Base-by-base conservation (phyloP, 2,329 filamentous ascomycete species). In the Triangularia verruculosa region DNA sequence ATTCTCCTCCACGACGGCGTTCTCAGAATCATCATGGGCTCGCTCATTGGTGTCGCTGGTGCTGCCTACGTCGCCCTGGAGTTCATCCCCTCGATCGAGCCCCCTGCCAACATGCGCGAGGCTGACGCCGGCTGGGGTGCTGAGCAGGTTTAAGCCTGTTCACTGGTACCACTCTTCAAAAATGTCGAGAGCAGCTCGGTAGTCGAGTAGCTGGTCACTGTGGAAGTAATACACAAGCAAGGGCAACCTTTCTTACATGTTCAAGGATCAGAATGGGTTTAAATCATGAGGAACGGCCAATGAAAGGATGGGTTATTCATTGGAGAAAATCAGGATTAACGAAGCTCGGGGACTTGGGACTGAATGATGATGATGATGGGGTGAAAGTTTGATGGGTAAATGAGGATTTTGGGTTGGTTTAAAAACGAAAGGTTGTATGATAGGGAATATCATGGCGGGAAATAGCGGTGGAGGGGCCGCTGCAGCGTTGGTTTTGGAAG, bases 101-200 rank as follows among this genome's bases (percentile, higher is more conserved):
- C 90, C 57, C 90, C 90, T 9, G 85, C 87, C 75, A 93, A 91
- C 81, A 93, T 93, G 90, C 87, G 90, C 75, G 89, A 92, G 76
- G 86, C 86, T 67, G 89, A 92, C 72, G 83, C 85, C 69, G 87
- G 88, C 72, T 92, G 89, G 89, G 89, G 89, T 62, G 88, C 89
- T 66, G 89, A 92, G 81, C 87, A 91, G 79, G 88, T 92, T 70
- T 91, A 87, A 77, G 34, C 68, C 66, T 12, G 9, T 20, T 53
- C 17, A 4, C 17, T 13, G 15, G 3, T n/a, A 12, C 2, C 47
- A 52, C 4, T 1, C 24, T 15, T 24, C 24, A 20, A 52, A n/a
- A n/a, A n/a, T 39, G 13, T 3, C 3, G 13, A 20, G n/a, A n/a
- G n/a, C n/a, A 22, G n/a, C 7, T 8, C 5, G 39, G n/a, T 47